These are phyloP conservation scores for Ulota crispa DNA, from an alignment of 225 moss, liverwort and hornwort genomes.

Conservation along the genomic window DNA sequence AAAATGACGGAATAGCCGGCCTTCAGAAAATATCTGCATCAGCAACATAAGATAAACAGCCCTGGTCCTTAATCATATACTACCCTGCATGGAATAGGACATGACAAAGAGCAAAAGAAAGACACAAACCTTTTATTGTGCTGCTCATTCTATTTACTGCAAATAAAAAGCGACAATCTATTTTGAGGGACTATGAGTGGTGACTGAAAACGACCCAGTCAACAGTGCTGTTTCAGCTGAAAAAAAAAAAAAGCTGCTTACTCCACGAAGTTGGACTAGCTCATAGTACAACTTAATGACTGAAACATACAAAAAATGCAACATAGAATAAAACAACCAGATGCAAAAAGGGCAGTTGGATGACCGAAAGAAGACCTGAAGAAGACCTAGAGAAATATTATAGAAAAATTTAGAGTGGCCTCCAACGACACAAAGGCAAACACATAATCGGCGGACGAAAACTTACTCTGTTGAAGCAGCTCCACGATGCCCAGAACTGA, in stretches of 20 bases:
- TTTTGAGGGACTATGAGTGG: background rate
- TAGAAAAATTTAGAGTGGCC: background rate
- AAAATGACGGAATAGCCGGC: constrained; percentile 97
- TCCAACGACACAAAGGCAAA: background rate
- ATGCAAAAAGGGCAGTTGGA: background rate
- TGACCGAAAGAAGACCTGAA: background rate
- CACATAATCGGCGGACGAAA: background rate
- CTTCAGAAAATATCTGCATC: constrained; percentile 84
- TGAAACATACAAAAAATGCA: background rate
- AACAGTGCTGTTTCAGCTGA: background rate
- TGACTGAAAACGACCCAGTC: background rate
- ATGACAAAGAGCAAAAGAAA: constrained; percentile 9
- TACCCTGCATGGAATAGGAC: constrained; percentile 26
- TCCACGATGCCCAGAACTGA: constrained; percentile 97
- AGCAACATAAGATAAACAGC: constrained; percentile 37
- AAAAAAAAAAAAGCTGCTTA: background rate
- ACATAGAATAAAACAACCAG: background rate
- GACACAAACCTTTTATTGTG: background rate
- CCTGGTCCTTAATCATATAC: constrained; percentile 24
- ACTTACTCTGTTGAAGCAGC: constrained; percentile 97
- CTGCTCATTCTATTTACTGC: background rate
- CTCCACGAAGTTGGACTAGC: background rate
- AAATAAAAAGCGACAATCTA: background rate
- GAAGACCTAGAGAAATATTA: background rate
- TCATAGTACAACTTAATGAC: background rate